Percentiles rank a stretch among this genome's conserved stretches.
These are phyloP conservation scores for Gloeophyllum trabeum DNA, from an alignment of 768 basidiomycete genomes.

Conservation along the genomic window DNA sequence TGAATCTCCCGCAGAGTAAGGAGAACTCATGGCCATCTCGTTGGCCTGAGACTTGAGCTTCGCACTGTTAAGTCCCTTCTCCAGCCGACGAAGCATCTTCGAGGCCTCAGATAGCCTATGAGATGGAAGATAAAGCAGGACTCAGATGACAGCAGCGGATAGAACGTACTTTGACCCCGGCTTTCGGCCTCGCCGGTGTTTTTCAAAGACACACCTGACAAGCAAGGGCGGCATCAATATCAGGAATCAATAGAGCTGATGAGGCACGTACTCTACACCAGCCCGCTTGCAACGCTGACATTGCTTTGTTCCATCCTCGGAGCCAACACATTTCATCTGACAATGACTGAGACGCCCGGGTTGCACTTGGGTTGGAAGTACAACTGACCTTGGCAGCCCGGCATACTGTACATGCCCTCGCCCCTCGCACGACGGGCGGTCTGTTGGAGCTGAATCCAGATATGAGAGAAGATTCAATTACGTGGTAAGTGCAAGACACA, in stretches of 20 bases:
- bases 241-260: conserved; percentile 5
- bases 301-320: conserved; percentile 71
- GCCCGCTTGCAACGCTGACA: conserved; percentile 82
- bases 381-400: conserved; percentile 63
- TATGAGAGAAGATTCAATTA: no score
- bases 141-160: conserved; percentile 3
- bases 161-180: conserved; percentile 74
- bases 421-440: conserved; percentile 33
- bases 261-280: conserved; percentile 50
- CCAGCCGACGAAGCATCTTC: conserved; percentile 78
- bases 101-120: conserved; percentile 77
- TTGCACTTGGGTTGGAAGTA: conserved; percentile 5
- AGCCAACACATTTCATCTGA: conserved; percentile 88
- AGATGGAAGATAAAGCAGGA: background rate
- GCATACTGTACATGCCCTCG: conserved; percentile 74
- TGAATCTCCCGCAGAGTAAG: conserved; percentile 20
- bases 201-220: conserved; percentile 73
- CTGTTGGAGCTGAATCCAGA: no score
- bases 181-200: conserved; percentile 80
- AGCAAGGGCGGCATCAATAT: conserved; percentile 9
- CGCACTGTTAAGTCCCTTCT: conserved; percentile 70
- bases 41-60: conserved; percentile 51
- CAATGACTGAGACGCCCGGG: no score
- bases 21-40: conserved; percentile 25
- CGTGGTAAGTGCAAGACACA: no score